Evolutionary conservation across 83 land plant species (phyloP).

Genomic region (Thuja plicata): DNA sequence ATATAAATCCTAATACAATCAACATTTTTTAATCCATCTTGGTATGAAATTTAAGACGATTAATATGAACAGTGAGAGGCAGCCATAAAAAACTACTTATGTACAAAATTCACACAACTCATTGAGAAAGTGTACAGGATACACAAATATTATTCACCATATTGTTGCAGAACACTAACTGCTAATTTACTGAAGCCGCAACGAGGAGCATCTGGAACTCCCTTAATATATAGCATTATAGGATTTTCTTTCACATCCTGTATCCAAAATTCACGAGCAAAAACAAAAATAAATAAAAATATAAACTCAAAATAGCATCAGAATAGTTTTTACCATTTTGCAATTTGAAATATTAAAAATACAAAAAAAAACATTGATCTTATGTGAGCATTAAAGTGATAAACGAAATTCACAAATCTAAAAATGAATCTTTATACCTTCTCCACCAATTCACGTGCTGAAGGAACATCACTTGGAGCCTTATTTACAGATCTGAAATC

Average conservation of each 20-base stretch:
- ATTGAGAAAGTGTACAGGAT: neutral
- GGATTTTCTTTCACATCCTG: conserved; percentile 90
- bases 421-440: conserved; percentile 37
- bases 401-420: neutral
- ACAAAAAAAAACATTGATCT: neutral
- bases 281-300: conserved; percentile 8
- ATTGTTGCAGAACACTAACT: conserved; percentile 59
- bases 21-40: neutral
- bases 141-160: conserved; percentile 44
- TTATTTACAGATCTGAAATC: conserved; percentile 76
- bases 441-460: conserved; percentile 71
- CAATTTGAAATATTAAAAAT: neutral
- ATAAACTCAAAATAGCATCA: neutral
- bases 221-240: conserved; percentile 95
- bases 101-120: neutral
- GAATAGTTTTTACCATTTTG: neutral
- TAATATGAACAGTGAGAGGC: neutral
- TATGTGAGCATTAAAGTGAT: neutral
- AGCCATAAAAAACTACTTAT: neutral
- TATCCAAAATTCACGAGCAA: conserved; percentile 2
- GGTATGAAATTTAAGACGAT: neutral
- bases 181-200: conserved; percentile 96
- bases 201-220: conserved; percentile 85
- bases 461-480: conserved; percentile 31
- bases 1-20: neutral